Evolutionary conservation across 2,329 filamentous ascomycete species (phyloP).

Genomic region (Trichoderma aggressivum): DNA sequence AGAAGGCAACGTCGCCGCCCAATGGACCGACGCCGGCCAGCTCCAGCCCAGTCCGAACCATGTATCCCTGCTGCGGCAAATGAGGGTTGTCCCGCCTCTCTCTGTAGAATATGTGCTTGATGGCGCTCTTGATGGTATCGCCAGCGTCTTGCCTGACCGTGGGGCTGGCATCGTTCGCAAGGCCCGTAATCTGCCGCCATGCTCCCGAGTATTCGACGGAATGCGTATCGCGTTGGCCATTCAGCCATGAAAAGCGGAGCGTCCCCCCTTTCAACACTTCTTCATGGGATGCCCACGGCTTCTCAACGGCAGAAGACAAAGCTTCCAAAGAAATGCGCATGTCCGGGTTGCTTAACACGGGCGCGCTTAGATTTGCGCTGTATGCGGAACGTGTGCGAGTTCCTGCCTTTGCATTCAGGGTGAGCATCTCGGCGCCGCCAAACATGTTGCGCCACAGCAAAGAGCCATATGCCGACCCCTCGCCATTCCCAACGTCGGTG

Average conservation of each 20-base stretch:
- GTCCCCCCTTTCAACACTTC: conserved; percentile 78
- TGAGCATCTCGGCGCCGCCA: conserved; percentile 86
- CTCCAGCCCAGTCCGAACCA: conserved; percentile 74
- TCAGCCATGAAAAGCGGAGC: conserved; percentile 73
- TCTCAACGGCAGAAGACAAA: conserved; percentile 78
- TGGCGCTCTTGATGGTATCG: conserved; percentile 83
- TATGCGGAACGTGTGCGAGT: conserved; percentile 91
- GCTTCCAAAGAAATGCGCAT: conserved; percentile 74
- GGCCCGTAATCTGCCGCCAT: conserved; percentile 85
- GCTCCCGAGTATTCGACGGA: conserved; percentile 75
- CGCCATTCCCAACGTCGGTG: conserved; percentile 88
- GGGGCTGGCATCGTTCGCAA: conserved; percentile 72
- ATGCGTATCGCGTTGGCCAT: conserved; percentile 62
- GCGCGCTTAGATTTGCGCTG: conserved; percentile 78
- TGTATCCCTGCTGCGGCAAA: conserved; percentile 77
- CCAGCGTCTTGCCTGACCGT: conserved; percentile 82
- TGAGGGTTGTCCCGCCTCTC: conserved; percentile 83
- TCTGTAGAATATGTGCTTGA: conserved; percentile 75
- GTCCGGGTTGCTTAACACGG: conserved; percentile 80
- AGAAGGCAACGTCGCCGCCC: conserved; percentile 87
- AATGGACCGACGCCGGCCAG: conserved; percentile 84
- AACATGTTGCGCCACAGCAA: conserved; percentile 87
- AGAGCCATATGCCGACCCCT: conserved; percentile 90
- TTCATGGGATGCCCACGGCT: conserved; percentile 91
- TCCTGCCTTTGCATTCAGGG: conserved; percentile 81